Conservation (phyloP, 169 alveolate species). For the Cryptosporidium bovis region DNA sequence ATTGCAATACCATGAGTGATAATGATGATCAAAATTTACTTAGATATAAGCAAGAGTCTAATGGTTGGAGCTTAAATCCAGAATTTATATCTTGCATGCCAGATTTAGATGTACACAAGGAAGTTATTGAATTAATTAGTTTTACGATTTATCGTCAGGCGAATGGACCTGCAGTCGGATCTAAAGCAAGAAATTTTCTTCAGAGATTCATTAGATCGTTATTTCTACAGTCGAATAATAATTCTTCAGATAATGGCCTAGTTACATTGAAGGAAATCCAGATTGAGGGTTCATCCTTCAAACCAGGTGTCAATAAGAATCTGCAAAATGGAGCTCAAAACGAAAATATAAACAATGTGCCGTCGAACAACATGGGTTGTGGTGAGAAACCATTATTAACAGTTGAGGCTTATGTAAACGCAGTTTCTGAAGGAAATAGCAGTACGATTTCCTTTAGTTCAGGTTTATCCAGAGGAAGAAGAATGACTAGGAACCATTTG, state of each 20-base stretch:
- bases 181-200: slow-evolving; percentile 66
- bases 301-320: slow-evolving; percentile 15
- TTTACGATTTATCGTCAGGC: slow-evolving; percentile 73
- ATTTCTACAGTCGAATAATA: slow-evolving; percentile 29
- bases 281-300: slow-evolving; percentile 51
- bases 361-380: neutral
- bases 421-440: slow-evolving; percentile 49
- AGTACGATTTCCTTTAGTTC: slow-evolving; percentile 19
- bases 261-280: slow-evolving; percentile 48
- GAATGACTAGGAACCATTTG: slow-evolving; percentile 65
- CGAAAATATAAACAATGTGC: neutral
- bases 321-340: slow-evolving; percentile 7
- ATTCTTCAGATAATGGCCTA: slow-evolving; percentile 21
- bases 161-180: slow-evolving; percentile 71
- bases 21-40: slow-evolving; percentile 6
- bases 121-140: slow-evolving; percentile 67
- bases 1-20: neutral
- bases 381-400: slow-evolving; percentile 55
- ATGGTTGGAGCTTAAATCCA: slow-evolving; percentile 80
- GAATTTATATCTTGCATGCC: slow-evolving; percentile 78
- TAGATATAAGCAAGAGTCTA: slow-evolving; percentile 75
- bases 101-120: slow-evolving; percentile 74
- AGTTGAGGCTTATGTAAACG: slow-evolving; percentile 70
- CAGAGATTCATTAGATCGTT: slow-evolving; percentile 57
- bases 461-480: slow-evolving; percentile 63